Base-by-base conservation (phyloP, 2,329 filamentous ascomycete species). In the Cadophora luteo-olivacea region DNA sequence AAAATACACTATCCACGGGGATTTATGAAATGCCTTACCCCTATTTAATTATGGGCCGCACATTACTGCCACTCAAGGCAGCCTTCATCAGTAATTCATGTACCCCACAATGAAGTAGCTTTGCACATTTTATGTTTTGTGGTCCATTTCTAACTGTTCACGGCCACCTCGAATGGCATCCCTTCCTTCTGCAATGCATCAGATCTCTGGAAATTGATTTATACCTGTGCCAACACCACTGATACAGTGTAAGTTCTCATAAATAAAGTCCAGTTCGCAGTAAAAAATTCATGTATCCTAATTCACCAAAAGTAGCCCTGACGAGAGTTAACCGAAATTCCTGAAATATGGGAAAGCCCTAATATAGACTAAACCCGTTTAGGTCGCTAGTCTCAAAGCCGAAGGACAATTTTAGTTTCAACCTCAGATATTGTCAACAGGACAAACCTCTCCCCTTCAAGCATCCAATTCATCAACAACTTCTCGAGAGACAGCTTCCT, bases 401-500 rank as follows among this genome's bases (percentile, higher is more conserved):
- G 52, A 60, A 45, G 57, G 57, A 60, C 57, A 60, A 60, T 60
- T 60, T 60, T 38, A 41, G 57, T 60, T 33, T 60, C 57, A 41
- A 60, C 57, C 57, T 60, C 57, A 58, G 32, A 58, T 29, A 54
- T 33, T 38, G 57, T 41, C 22, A 25, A 60, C 36, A 16, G 38
- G 57, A 60, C 57, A 60, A 60, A 33, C 29, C 52, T 55, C 51
- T 38, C 57, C 57, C 72, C 65, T 58, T 62, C 66, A 51, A 64
- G 41, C 54, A 16, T 41, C 33, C 29, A 32, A 61, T 9, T 22
- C 51, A 48, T 29, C 29, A 70, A 57, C 64, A 72, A 72, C 64
- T 51, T 70, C 70, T 78, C 78, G 77, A 78, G 78, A 79, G 78
- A 79, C 77, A 77, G 76, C 72, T 76, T 79, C 78, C 78, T 78